Conservation (phyloP, 441 rosid genomes). For the Arabidopsis hybrid region DNA sequence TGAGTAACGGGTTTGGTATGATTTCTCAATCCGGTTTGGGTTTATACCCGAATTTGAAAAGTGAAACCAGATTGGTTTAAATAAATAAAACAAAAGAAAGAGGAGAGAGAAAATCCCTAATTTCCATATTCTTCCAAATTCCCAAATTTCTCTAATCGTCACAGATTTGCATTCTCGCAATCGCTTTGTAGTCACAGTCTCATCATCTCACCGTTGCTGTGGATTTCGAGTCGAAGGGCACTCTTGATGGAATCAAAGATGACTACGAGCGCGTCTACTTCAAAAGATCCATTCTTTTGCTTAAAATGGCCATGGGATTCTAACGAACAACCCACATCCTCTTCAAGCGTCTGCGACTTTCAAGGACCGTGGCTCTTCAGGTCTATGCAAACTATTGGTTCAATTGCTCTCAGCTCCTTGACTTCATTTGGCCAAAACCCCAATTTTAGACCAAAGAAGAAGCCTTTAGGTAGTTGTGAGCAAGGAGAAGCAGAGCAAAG, state of each 20-base stretch:
- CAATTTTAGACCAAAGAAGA: constrained; percentile 35
- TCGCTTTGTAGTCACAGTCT: neutral
- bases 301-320: constrained; percentile 88
- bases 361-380: constrained; percentile 82
- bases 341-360: constrained; percentile 54
- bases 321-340: constrained; percentile 46
- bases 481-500: constrained; percentile 94
- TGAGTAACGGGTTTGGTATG: neutral
- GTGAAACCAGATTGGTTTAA: too few species aligned
- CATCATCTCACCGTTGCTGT: neutral
- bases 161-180: too few species aligned
- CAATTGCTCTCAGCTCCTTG: constrained; percentile 65
- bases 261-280: constrained; percentile 22
- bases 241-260: constrained; percentile 33
- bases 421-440: constrained; percentile 42
- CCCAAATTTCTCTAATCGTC: neutral
- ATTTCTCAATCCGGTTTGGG: neutral
- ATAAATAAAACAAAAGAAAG: too few species aligned
- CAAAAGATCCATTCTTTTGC: constrained; percentile 65
- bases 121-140: neutral
- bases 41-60: neutral
- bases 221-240: neutral
- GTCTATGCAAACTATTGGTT: constrained; percentile 71
- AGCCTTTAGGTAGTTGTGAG: constrained; percentile 55
- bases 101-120: too few species aligned